Conservation (phyloP, 2,329 filamentous ascomycete genomes). For the Aspergillus sp. region DNA sequence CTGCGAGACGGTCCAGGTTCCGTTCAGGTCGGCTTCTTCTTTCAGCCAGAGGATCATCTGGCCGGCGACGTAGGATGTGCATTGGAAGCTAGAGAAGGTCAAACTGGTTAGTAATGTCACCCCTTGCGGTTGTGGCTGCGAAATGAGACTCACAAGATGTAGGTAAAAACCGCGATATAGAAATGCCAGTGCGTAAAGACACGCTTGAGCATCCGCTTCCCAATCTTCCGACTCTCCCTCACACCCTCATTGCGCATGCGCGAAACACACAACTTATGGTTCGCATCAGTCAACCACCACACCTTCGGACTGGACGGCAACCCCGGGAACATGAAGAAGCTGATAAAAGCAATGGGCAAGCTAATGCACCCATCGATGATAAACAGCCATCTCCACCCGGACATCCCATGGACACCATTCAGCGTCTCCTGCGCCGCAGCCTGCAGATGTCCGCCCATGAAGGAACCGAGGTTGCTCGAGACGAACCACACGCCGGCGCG, state of each 20-base stretch:
- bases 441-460: conserved; percentile 41
- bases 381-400: conserved; percentile 42
- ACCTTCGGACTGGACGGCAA: conserved; percentile 37
- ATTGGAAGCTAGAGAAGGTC: conserved; percentile 26
- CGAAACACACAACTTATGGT: conserved; percentile 30
- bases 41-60: conserved; percentile 58
- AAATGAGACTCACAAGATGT: conserved; percentile 27
- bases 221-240: conserved; percentile 23
- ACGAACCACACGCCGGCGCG: conserved; percentile 38
- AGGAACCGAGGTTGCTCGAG: conserved; percentile 34
- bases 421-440: conserved; percentile 35
- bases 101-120: not conserved
- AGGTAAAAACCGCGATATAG: conserved; percentile 30
- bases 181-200: conserved; percentile 40
- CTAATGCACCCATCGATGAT: conserved; percentile 45
- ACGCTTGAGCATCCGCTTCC: conserved; percentile 29
- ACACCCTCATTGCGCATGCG: conserved; percentile 26
- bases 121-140: not conserved
- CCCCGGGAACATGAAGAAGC: conserved; percentile 45
- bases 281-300: conserved; percentile 35
- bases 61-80: conserved; percentile 64
- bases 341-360: conserved; percentile 46
- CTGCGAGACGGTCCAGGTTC: conserved; percentile 51
- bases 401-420: conserved; percentile 30
- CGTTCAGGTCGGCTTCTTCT: conserved; percentile 42